Evolutionary conservation across 2,329 filamentous ascomycete genomes (phyloP), one percentile per base, ranked within the genome.

Genomic region (Ceratocystis ficicola): DNA sequence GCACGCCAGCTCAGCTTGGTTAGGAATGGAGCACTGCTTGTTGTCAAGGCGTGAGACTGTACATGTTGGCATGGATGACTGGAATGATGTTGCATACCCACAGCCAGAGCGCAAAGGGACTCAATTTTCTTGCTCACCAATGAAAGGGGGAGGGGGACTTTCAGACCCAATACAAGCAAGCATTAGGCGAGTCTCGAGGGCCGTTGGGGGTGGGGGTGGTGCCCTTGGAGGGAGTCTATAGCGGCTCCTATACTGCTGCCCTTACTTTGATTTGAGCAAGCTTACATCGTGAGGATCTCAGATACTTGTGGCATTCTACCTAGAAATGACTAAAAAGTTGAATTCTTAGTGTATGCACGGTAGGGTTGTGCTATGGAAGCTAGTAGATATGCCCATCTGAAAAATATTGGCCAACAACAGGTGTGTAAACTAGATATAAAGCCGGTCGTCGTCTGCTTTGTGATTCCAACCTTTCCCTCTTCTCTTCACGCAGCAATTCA

Each of bases 401-500:
- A 17, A 2, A 12, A n/a, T 5, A 1, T 3, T 25, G 25, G 5
- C 52, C 4, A 12, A 6, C 15, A 30, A 5, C 8, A 25, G 25
- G 25, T 2, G 15, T 17, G n/a, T 1, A 28, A 17, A 28, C 1
- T 28, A 30, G 28, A 28, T 57, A 57, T 57, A 57, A 30, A 57
- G 25, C 12, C 17, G 12, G 22, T 2, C 22, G 6, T 17, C 25
- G 17, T 57, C 52, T 32, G 25, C 28, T 5, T 2, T 30, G 4
- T 8, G 0, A 2, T 2, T 17, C 5, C 4, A 0, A 1, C 2
- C 0, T 20, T 41, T 6, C 63, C 28, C 20, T 67, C 32, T 64
- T 22, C 48, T 62, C 62, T 30, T 59, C 63, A 67, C 63, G 59
- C 66, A 67, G 59, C 63, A 63, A 63, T 60, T 65, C 48, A 63